phyloP scores from a whole-genome alignment of 768 basidiomycete species.

The Collybia sordida region DNA sequence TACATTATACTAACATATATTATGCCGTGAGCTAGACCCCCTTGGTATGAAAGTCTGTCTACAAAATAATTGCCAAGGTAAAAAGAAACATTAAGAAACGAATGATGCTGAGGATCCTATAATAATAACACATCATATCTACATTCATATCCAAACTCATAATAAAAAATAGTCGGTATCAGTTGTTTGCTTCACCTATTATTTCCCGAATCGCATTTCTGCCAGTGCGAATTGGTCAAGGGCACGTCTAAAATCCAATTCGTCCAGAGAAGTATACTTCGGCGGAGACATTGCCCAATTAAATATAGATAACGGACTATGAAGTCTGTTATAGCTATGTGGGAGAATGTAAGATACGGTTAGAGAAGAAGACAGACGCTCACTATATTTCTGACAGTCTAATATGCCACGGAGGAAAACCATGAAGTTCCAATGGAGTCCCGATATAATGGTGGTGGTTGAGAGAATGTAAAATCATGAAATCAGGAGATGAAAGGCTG shows the following conservation, averaged over 20 bases:
- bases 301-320: background rate
- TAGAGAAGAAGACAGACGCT: conserved; percentile 20
- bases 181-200: conserved; percentile 9
- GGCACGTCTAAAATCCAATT: conserved; percentile 63
- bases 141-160: too few species aligned
- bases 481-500: conserved; percentile 67
- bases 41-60: too few species aligned
- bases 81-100: conserved; percentile 22
- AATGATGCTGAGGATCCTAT: too few species aligned
- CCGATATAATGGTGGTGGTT: conserved; percentile 32
- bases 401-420: conserved; percentile 87
- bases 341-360: background rate
- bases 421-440: conserved; percentile 63
- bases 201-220: conserved; percentile 80
- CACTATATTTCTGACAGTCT: conserved; percentile 79
- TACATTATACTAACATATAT: too few species aligned
- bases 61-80: too few species aligned
- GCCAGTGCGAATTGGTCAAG: conserved; percentile 72
- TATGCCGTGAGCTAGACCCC: too few species aligned
- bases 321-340: conserved; percentile 27
- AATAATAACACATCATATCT: too few species aligned
- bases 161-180: too few species aligned
- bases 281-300: conserved; percentile 2
- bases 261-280: conserved; percentile 36
- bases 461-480: conserved; percentile 72